Conservation (phyloP, 2,329 filamentous ascomycete species). For the Sporothrix pseudoabietina region DNA sequence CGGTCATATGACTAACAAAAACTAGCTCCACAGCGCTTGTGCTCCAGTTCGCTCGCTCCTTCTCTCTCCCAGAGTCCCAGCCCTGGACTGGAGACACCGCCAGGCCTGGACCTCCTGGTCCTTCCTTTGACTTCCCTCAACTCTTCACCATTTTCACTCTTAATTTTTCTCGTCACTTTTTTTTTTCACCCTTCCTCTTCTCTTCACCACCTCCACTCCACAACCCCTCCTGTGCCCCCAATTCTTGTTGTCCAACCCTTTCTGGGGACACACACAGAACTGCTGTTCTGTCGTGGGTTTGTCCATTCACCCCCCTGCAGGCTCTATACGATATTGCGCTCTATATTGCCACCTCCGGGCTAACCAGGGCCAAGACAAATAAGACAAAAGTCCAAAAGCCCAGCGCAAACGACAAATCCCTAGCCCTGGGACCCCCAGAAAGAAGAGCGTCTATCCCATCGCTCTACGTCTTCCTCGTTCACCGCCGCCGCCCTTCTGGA, state of each 20-base stretch:
- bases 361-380: conserved; percentile 8
- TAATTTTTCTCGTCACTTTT: background rate
- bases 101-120: conserved; percentile 1
- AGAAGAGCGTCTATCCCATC: background rate
- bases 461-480: background rate
- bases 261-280: conserved; percentile 15
- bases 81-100: conserved; percentile 15
- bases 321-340: background rate
- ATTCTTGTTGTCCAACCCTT: conserved; percentile 9
- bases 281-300: background rate
- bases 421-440: conserved; percentile 7
- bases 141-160: background rate
- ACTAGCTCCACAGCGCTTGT: conserved; percentile 8
- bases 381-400: conserved; percentile 1
- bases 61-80: conserved; percentile 6
- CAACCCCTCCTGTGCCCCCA: conserved; percentile 7
- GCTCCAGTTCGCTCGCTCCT: background rate
- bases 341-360: background rate
- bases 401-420: background rate
- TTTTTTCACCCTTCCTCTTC: background rate
- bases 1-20: conserved; percentile 30
- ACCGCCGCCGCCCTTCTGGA: background rate
- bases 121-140: background rate
- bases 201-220: background rate
- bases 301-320: background rate